Conservation (phyloP, 1,284 basidiomycete genomes). For the Boletellus deceptivus region DNA sequence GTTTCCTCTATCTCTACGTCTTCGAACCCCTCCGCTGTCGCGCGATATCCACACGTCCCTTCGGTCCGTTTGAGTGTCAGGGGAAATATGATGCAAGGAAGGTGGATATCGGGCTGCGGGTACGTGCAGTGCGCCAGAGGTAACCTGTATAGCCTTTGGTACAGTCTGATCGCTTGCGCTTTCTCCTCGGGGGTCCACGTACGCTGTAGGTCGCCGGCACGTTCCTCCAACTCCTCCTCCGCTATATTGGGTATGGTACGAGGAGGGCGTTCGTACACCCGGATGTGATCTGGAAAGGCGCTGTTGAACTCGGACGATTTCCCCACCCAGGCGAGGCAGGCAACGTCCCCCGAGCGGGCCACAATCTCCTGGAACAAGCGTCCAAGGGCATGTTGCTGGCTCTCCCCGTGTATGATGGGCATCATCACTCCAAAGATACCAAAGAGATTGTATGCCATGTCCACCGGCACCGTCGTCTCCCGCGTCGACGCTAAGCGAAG, state of each 20-base stretch:
- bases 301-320: conserved; percentile 26
- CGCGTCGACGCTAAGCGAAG: conserved; percentile 24
- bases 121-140: conserved; percentile 6
- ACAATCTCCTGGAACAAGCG: conserved; percentile 23
- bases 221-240: conserved; percentile 5
- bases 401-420: conserved; percentile 20
- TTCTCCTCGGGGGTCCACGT: conserved; percentile 2
- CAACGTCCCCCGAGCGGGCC: conserved; percentile 19
- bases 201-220: neutral
- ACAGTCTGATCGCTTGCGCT: conserved; percentile 4
- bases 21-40: conserved; percentile 6
- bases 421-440: conserved; percentile 24
- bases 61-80: conserved; percentile 1
- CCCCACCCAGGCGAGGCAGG: conserved; percentile 22
- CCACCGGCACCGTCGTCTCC: conserved; percentile 20
- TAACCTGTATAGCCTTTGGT: neutral
- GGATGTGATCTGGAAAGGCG: conserved; percentile 21
- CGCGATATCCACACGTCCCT: conserved; percentile 8
- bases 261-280: conserved; percentile 10
- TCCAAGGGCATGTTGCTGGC: conserved; percentile 19
- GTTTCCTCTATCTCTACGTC: conserved; percentile 13
- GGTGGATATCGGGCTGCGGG: conserved; percentile 4
- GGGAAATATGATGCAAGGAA: conserved; percentile 22
- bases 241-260: conserved; percentile 6
- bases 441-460: conserved; percentile 26